Base-by-base conservation (phyloP, 345 rosid species). In the Melaleuca alternifolia region DNA sequence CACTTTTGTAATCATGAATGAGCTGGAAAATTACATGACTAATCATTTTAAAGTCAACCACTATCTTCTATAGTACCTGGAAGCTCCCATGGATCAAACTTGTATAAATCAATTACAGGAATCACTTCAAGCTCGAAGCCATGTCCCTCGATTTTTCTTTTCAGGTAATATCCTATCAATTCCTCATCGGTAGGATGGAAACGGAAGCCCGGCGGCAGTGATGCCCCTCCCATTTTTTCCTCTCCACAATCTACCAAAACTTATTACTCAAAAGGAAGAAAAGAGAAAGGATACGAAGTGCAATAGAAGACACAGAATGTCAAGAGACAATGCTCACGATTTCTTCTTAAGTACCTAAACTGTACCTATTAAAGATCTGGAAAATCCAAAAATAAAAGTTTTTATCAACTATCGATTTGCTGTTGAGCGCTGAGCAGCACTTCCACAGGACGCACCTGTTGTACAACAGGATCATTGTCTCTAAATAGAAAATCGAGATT, bases 161-260 rank as follows among this genome's bases (percentile, higher is more conserved):
- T 93, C 50, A 97, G 90, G 92, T 97, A 96, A 89, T 96, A 96
- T 28, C 95, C 96, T 23, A 97, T 88, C 88, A 97, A 87, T 88
- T 97, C 99, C 76, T 94, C 98, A 84, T 96, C 96, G 50, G 96
- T 95, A 11, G 99, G 99, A 87, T 97, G 98, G 90, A 97, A 97
- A 46, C 98, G 92, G 88, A 96, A 97, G 57, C 98, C 95, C 1
- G 99, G 99, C 30, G 98, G 98, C 90, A 97, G 89, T 51, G 90
- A 92, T 87, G 97, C 92, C 83, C 95, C 94, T 62, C 89, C 93
- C 97, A 95, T 95, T 83, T 16, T 51, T 62, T 41, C 53, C 30
- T 28, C 44, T 54, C 71, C 13, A 16, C 75, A 79, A 41, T 30
- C 76, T 53, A 84, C 76, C n/a, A 18, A 53, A 44, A 53, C 56